Evolutionary conservation across 2,329 filamentous ascomycete genomes (phyloP), one percentile per base, ranked within the genome.

Genomic region (Claviceps sp.): DNA sequence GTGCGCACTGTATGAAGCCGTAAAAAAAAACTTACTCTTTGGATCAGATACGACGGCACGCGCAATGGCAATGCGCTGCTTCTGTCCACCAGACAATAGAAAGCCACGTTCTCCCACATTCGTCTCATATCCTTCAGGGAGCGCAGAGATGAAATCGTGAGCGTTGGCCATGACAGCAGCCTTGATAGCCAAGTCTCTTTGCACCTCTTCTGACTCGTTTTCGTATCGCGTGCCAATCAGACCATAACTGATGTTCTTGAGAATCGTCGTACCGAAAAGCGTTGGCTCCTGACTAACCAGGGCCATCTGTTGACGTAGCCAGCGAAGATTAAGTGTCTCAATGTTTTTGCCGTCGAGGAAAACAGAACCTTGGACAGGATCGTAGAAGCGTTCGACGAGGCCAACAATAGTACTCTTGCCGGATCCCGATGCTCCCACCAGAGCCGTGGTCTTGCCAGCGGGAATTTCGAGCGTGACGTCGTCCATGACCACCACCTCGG

Each of bases 81-180:
- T 95, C 69, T 98, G 93, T 38, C 93, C 93, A 65, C 93, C 93
- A 52, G 88, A 95, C 8, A 98, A 76, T 50, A 96, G 71, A 64
- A 95, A 95, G 9, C 93, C 93, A 56, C 90, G 84, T 67, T 97
- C 89, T 52, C 93, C 93, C n/a, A 97, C 91, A 58, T 94, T 84
- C 0, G 93, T 97, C 58, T 95, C 80, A 61, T 97, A 97, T 2
- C 87, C 86, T 59, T 97, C 86, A 0, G 93, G 89, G 1, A 97
- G 77, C 13, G 76, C 70, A 5, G 73, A 78, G 58, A 98, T 84
- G 64, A 98, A 98, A 57, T 95, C 89, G 64, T 97, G 90, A 1
- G 91, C 91, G 60, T 97, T 96, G 14, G 93, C 87, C 76, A 87
- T 94, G 66, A 82, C 87, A 8, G 93, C 88, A 16, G 93, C 93